A percentile compares a stretch with the other conserved stretches of the same genome.
Conservation (phyloP, 495 filamentous ascomycete species). For the Amniculicola lignicola region DNA sequence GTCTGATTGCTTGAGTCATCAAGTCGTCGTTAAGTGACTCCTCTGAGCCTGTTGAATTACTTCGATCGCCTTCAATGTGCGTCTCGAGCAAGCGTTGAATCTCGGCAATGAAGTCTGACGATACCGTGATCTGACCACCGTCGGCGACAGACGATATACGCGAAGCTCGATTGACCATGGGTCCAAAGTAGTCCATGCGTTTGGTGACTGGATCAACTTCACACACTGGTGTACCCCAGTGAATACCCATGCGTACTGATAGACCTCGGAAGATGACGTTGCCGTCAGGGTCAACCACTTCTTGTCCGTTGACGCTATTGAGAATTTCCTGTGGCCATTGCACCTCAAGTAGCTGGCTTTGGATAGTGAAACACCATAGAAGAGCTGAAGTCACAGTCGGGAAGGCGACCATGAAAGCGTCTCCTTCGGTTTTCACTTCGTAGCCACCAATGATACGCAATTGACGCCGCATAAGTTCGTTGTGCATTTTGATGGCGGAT, state of each 20-base stretch:
- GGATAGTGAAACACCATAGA: constrained; percentile 93
- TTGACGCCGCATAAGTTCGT: constrained; percentile 90
- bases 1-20: constrained; percentile 69
- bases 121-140: constrained; percentile 94
- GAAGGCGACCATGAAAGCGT: constrained; percentile 99
- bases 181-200: constrained; percentile 99
- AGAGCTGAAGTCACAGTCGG: constrained; percentile 89
- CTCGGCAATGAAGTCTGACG: constrained; percentile 92
- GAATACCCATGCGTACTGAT: constrained; percentile 95
- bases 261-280: constrained; percentile 88
- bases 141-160: constrained; percentile 93
- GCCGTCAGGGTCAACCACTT: constrained; percentile 76
- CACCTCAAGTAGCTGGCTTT: constrained; percentile 78
- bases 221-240: constrained; percentile 91
- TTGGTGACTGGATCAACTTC: constrained; percentile 93
- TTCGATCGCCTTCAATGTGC: constrained; percentile 72
- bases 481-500: constrained; percentile 91
- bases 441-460: constrained; percentile 92
- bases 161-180: constrained; percentile 96
- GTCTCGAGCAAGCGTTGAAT: constrained; percentile 87
- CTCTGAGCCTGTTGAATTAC: constrained; percentile 62
- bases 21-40: constrained; percentile 69
- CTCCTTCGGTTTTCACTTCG: constrained; percentile 98
- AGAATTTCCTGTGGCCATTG: constrained; percentile 93
- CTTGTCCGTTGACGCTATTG: constrained; percentile 76